Conservation (phyloP, 2,329 filamentous ascomycete genomes). For the Paradendryphiella salina region DNA sequence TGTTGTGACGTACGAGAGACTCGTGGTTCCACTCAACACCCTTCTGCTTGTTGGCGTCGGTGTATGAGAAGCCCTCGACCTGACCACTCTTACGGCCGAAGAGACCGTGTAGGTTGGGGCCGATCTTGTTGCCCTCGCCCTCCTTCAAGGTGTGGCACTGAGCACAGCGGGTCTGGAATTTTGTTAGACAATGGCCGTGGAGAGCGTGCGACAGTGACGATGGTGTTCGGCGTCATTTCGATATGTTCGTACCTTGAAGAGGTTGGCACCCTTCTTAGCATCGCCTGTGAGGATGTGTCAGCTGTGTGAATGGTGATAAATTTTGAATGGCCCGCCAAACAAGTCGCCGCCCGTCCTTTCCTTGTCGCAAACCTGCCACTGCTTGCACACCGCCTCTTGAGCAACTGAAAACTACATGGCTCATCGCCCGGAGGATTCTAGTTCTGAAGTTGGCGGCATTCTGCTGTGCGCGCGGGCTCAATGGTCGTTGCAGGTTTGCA, state of each 20-base stretch:
- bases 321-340: constrained; percentile 10
- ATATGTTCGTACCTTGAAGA: constrained; percentile 74
- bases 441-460: constrained; percentile 7
- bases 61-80: constrained; percentile 93
- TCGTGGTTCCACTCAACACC: constrained; percentile 85
- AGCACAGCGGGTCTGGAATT: constrained; percentile 78
- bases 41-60: constrained; percentile 99
- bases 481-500: constrained; percentile 25
- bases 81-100: constrained; percentile 94
- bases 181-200: constrained; percentile 27
- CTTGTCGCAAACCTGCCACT: constrained; percentile 35
- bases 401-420: constrained; percentile 1
- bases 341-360: constrained; percentile 22
- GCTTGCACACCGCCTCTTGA: constrained; percentile 19
- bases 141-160: constrained; percentile 97
- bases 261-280: constrained; percentile 92
- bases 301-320: constrained; percentile 14
- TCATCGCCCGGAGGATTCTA: constrained; percentile 4
- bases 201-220: constrained; percentile 5
- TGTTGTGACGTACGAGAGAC: constrained; percentile 67
- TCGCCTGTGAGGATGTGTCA: constrained; percentile 66
- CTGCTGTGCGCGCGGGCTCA: constrained; percentile 29
- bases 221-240: background rate
- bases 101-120: constrained; percentile 93
- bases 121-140: constrained; percentile 95